Evolutionary conservation across 192 early-diverging fungal genomes (phyloP).

Genomic region (Chytriomyces hyalinus): DNA sequence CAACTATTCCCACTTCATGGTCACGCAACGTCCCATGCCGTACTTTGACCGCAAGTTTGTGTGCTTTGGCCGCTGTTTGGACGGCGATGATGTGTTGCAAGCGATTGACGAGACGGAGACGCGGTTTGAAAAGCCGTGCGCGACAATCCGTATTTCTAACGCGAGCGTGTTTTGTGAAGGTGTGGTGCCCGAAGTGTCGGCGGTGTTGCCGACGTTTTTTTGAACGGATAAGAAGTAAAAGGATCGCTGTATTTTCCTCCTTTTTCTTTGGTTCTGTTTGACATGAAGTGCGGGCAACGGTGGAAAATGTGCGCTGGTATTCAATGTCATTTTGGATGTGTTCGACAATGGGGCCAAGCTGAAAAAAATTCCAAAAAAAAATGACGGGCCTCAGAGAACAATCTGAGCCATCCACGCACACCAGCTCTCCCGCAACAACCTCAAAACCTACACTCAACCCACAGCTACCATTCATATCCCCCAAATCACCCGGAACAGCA

Average conservation of each 20-base stretch:
- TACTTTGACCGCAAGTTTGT: constrained; percentile 58
- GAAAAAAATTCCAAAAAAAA: too few relatives aligned
- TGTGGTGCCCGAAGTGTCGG: neutral
- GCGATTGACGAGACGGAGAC: constrained; percentile 39
- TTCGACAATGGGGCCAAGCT: too few relatives aligned
- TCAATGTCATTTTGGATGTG: too few relatives aligned
- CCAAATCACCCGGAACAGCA: neutral
- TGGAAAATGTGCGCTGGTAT: too few relatives aligned
- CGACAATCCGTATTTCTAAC: constrained; percentile 26
- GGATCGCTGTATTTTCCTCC: neutral
- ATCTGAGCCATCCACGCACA: too few relatives aligned
- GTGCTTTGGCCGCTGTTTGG: constrained; percentile 52
- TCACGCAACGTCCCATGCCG: constrained; percentile 48
- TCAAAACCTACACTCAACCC: too few relatives aligned
- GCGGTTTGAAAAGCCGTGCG: constrained; percentile 45
- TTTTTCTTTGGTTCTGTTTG: too few relatives aligned
- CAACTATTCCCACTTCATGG: constrained; percentile 51
- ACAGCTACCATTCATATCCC: neutral
- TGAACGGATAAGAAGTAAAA: neutral
- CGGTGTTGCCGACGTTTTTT: constrained; percentile 10
- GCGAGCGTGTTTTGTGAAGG: constrained; percentile 26
- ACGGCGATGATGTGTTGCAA: constrained; percentile 45
- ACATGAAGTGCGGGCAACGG: too few relatives aligned
- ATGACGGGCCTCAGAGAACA: too few relatives aligned
- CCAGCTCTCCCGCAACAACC: too few relatives aligned